Base-by-base conservation (phyloP, 2,329 filamentous ascomycete species). In the Cercospora sp. region DNA sequence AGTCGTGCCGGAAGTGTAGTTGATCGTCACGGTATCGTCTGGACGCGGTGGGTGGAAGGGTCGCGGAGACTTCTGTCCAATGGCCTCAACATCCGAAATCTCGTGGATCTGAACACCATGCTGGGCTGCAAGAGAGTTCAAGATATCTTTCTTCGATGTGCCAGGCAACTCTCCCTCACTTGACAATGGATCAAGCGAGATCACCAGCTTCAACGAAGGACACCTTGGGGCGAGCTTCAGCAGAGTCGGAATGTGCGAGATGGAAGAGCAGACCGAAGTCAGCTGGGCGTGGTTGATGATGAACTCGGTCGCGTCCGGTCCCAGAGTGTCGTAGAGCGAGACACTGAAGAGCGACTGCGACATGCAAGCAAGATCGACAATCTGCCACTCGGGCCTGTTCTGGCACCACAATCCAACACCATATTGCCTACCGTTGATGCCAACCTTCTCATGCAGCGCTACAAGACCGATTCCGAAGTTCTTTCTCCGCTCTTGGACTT, bases 261-360 rank as follows among this genome's bases (percentile, higher is more conserved):
- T 83, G 30, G 91, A 93, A 67, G 91, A 90, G 70, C 91, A 89
- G 45, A 98, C 88, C 75, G 89, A 92, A 67, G 85, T 80, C 66
- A 98, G 83, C 70, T 89, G 86, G 64, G 93, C 88, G 79, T 98
- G 94, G 80, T 96, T 96, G 82, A 98, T 91, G 80, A 99, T 97
- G 82, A 92, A 98, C 81, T 98, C 93, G 66, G 92, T 94, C 2
- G 94, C 88, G 73, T 97, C 92, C 12, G 94, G 90, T 9, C 94
- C 94, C 5, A 99, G 87, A 12, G 94, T 97, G 80, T 98, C 95
- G 83, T 99, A 99, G 61, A 99, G 90, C 5, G 94, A 97, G 65
- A 99, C 93, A 23, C 91, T 92, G 81, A 86, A 98, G 31, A 98
- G 87, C 7, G 90, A 88, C 80, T 98, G 95, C 12, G 93, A 95